Conservation (phyloP, 2,329 filamentous ascomycete genomes). For the Dichotomopilus funicola region DNA sequence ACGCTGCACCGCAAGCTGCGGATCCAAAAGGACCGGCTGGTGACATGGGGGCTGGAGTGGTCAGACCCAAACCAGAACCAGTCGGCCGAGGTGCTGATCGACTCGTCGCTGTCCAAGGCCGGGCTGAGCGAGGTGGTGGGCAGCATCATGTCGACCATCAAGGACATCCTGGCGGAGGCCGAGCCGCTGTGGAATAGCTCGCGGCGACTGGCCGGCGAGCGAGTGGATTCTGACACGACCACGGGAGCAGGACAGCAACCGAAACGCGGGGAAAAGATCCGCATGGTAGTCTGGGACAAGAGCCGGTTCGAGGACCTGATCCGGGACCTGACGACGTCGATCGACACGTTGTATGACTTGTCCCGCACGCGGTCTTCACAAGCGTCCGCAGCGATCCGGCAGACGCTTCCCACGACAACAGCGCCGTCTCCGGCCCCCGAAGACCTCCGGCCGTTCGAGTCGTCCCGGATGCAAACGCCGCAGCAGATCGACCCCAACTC, state of each 20-base stretch:
- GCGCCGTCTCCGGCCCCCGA: slow-evolving; percentile 34
- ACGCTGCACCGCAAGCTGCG: slow-evolving; percentile 68
- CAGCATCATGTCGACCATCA: slow-evolving; percentile 74
- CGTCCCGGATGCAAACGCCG: slow-evolving; percentile 54
- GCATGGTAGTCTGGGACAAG: slow-evolving; percentile 60
- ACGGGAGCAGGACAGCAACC: slow-evolving; percentile 2
- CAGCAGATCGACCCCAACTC: slow-evolving; percentile 51
- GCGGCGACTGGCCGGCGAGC: slow-evolving; percentile 38
- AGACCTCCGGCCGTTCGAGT: slow-evolving; percentile 48
- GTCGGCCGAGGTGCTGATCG: slow-evolving; percentile 54
- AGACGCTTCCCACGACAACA: slow-evolving; percentile 25
- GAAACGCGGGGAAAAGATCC: slow-evolving; percentile 44
- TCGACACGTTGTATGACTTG: slow-evolving; percentile 73
- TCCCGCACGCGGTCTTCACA: slow-evolving; percentile 56
- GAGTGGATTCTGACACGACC: slow-evolving; percentile 33
- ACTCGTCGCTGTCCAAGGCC: slow-evolving; percentile 62
- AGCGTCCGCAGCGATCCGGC: slow-evolving; percentile 28
- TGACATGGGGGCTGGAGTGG: slow-evolving; percentile 78
- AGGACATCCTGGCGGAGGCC: slow-evolving; percentile 70
- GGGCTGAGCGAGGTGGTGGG: slow-evolving; percentile 71
- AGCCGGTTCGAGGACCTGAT: slow-evolving; percentile 69
- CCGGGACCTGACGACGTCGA: slow-evolving; percentile 66
- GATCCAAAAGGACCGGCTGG: slow-evolving; percentile 72
- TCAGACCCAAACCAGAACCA: slow-evolving; percentile 62
- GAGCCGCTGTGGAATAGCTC: slow-evolving; percentile 64